These are phyloP conservation scores for Plantago lanceolata DNA, from an alignment of 305 asterid species.

Conservation along the genomic window DNA sequence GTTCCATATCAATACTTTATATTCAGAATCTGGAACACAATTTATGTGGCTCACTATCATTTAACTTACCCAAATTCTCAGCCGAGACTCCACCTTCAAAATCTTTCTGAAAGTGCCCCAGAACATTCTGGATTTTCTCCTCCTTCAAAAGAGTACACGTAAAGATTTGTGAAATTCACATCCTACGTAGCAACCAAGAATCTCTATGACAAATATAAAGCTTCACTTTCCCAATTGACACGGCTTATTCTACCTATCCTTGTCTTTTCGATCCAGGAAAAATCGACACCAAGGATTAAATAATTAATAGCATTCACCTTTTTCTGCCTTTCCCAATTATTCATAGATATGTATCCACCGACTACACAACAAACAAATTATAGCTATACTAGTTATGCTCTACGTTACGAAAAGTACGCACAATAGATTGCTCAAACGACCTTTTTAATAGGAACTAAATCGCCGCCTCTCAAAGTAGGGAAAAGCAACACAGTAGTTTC, in stretches of 20 bases:
- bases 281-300: constrained; percentile 15
- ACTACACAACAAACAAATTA: too few species aligned
- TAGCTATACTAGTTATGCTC: not conserved
- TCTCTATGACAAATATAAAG: constrained; percentile 12
- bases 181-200: constrained; percentile 13
- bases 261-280: constrained; percentile 11
- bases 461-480: not conserved
- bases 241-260: constrained; percentile 5
- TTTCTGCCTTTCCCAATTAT: not conserved
- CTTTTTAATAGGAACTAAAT: too few species aligned
- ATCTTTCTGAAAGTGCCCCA: constrained; percentile 97
- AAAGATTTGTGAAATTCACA: constrained; percentile 23
- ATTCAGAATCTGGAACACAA: constrained; percentile 10
- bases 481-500: not conserved
- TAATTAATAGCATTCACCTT: constrained; percentile 6
- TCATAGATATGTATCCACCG: constrained; percentile 1
- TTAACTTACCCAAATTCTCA: constrained; percentile 88
- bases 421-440: not conserved
- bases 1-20: constrained; percentile 29
- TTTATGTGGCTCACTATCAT: constrained; percentile 21
- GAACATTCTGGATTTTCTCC: constrained; percentile 76
- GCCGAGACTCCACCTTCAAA: constrained; percentile 89
- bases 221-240: constrained; percentile 11
- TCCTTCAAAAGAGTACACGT: constrained; percentile 50
- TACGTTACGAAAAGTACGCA: not conserved